A percentile compares a stretch with the other conserved stretches of the same genome.
These are phyloP conservation scores for Myriosclerotinia duriaeana DNA, from an alignment of 2,329 filamentous ascomycete species.

Conservation along the genomic window DNA sequence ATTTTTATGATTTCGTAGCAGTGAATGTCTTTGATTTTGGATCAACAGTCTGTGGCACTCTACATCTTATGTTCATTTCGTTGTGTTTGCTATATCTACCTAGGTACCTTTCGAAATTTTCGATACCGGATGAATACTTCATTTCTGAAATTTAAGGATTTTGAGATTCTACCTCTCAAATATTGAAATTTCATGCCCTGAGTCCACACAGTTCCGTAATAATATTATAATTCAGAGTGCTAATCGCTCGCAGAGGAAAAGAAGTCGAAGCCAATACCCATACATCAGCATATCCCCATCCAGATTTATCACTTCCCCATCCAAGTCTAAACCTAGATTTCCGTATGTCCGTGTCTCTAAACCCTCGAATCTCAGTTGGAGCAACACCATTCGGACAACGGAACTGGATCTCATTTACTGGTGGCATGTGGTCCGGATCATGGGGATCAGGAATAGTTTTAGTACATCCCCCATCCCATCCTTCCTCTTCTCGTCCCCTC, in stretches of 20 bases:
- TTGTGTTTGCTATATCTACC: not conserved
- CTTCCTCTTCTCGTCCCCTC: not conserved
- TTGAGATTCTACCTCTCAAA: not conserved
- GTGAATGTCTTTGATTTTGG: not conserved
- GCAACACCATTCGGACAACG: conserved; percentile 45
- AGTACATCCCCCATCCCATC: conserved; percentile 26
- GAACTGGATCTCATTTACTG: conserved; percentile 51
- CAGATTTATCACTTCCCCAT: conserved; percentile 41
- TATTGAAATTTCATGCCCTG: not conserved
- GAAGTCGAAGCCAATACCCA: not conserved
- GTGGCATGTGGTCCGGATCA: conserved; percentile 50
- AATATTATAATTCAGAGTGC: not conserved
- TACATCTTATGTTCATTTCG: not conserved
- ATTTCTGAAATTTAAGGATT: too few relatives aligned
- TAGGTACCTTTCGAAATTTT: not conserved
- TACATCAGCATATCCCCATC: conserved; percentile 22
- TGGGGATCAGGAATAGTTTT: conserved; percentile 52
- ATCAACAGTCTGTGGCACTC: not conserved
- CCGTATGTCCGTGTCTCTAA: conserved; percentile 50
- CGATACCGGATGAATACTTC: too few relatives aligned
- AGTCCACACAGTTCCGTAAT: not conserved
- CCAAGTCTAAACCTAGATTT: conserved; percentile 52
- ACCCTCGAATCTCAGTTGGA: conserved; percentile 48
- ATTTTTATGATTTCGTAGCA: not conserved
- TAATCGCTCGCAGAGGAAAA: not conserved